Base-by-base conservation (phyloP, 78 protist species). In the Isochrysis galbana region DNA sequence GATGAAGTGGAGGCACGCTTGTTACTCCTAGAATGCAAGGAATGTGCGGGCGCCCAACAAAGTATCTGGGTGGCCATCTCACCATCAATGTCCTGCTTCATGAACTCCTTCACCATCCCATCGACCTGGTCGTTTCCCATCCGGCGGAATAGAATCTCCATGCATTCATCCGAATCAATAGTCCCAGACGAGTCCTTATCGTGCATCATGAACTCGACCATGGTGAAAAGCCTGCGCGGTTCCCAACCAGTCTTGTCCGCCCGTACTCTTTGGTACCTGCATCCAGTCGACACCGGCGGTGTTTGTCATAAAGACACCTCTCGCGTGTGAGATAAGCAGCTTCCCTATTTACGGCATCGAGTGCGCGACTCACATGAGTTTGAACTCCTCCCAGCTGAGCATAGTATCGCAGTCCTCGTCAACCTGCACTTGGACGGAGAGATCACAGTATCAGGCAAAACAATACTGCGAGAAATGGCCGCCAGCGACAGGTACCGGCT, bases 181-280 rank as follows among this genome's bases (percentile, higher is more conserved):
- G 88, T 80, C 39, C 88, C 88, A 17, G 47, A 44, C 2, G 11
- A 5, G 21, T 80, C 55, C 38, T 29, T 44, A 51, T 80, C 88
- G 54, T 80, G 88, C 88, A 80, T 80, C 88, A 80, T 42, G 38
- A 80, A 80, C 88, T 80, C 88, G 39, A 80, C 55, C 21, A 80
- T 25, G 4, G 26, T 44, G 55, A 80, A 80, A 10, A 80, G 54
- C 39, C 10, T 23, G 4, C 88, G 51, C 55, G 88, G 88, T 51
- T 80, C 88, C 0, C 26, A 38, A 10, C 88, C 88, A 5, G 88
- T 26, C 39, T 42, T 23, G 38, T 80, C 88, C 25, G n/a, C 0
- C 1, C 38, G 51, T 0, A 36, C 23, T 23, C 88, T 32, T 34
- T 80, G 19, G 21, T n/a, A 80, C 74, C 74, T 61, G n/a, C n/a